Base-by-base conservation (phyloP, 495 filamentous ascomycete genomes). In the Chaetomium tenue region DNA sequence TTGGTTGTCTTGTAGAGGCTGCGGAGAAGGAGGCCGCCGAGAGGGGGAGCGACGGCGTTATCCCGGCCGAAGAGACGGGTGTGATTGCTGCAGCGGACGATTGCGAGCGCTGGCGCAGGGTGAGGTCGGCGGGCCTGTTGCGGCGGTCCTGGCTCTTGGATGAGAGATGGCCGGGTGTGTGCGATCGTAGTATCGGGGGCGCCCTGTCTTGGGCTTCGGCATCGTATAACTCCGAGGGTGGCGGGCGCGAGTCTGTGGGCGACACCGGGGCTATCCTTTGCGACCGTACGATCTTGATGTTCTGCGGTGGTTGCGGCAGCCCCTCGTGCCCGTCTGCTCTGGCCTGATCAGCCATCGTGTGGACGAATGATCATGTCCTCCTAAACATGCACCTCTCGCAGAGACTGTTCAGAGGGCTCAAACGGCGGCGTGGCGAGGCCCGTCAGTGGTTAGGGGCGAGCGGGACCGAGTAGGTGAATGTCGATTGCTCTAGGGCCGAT, bases 121-220 rank as follows among this genome's bases (percentile, higher is more conserved):
- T 68, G 25, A 79, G 66, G 48, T 84, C 81, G 13, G 79, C 79
- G 28, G 78, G 70, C 64, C 76, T 81, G 60, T 74, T 75, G 44
- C 78, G 72, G 68, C 78, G 74, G 64, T 76, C 79, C 58, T 79
- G 74, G 65, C 78, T 76, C 72, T 79, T 82, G 46, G 78, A 76
- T 5, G 81, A 73, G 55, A 85, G 77, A 61, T 84, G 82, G 58
- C 82, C 82, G 5, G 82, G 82, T 0, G 82, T 84, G 63, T 84
- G 83, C 52, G 78, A 84, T 61, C 83, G 74, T 25, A 71, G 70
- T 28, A 79, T 69, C 60, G 75, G 71, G 30, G 75, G 65, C 20
- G 78, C 69, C 60, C 72, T 70, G 33, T 75, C 72, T 26, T 63
- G 65, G 54, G 54, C 53, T 18, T 56, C 57, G 20, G 64, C 64